phyloP scores from a whole-genome alignment of 768 basidiomycete species.

The Suillus luteus region DNA sequence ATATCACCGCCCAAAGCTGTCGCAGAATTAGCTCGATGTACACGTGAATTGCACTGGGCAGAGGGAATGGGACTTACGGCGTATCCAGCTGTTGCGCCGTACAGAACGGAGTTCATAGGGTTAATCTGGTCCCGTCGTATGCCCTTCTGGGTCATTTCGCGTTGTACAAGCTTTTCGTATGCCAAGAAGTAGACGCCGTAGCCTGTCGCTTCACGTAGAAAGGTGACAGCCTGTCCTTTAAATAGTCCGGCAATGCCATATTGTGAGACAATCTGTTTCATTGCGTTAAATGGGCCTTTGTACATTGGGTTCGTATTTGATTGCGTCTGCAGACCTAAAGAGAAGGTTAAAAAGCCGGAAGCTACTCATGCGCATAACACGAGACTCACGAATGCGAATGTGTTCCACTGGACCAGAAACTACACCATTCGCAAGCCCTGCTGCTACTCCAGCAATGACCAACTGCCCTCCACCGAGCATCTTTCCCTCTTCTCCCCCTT shows the following conservation, averaged over 20 bases:
- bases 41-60: conserved; percentile 1
- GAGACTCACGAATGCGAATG: conserved; percentile 84
- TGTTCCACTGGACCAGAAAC: conserved; percentile 98
- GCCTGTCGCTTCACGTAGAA: conserved; percentile 79
- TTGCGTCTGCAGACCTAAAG: conserved; percentile 87
- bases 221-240: conserved; percentile 90
- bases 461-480: conserved; percentile 65
- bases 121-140: conserved; percentile 77
- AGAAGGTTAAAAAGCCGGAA: background rate
- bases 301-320: conserved; percentile 75
- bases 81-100: conserved; percentile 92
- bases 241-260: conserved; percentile 85
- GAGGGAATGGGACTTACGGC: conserved; percentile 53
- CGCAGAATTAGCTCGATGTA: conserved; percentile 15
- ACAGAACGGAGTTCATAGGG: conserved; percentile 76
- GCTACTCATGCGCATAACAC: background rate
- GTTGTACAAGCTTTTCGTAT: conserved; percentile 90
- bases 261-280: conserved; percentile 74
- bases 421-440: conserved; percentile 88
- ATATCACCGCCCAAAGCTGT: conserved; percentile 89
- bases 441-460: conserved; percentile 74
- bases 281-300: conserved; percentile 84
- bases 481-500: conserved; percentile 67
- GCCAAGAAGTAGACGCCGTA: conserved; percentile 90
- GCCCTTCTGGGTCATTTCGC: conserved; percentile 74